Base-by-base conservation (phyloP, 345 rosid species). In the Heritiera fomes region DNA sequence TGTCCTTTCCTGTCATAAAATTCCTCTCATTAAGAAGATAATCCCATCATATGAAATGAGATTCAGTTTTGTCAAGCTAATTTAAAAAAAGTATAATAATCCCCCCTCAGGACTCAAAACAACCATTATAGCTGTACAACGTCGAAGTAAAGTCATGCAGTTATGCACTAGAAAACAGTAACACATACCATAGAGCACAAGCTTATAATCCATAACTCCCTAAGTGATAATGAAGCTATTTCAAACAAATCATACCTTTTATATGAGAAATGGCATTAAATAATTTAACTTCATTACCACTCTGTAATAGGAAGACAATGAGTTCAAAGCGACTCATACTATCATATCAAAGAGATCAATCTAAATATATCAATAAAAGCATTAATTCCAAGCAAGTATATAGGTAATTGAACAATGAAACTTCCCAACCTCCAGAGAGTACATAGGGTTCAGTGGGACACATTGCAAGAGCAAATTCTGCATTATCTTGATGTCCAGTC, bases 391-490 rank as follows among this genome's bases (percentile, higher is more conserved):
- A 77, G 6, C 80, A 58, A 60, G 34, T 12, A 66, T 34, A 79
- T 15, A 71, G 43, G 52, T 17, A 73, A 80, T 11, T 7, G 43
- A 59, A 72, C 0, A 28, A 38, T 20, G n/a, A 58, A 75, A 76
- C 3, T 23, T 71, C 52, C 83, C 47, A 80, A 96, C 99, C 99
- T 93, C 99, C 99, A 90, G 98, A 97, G 77, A 97, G 97, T 59
- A 97, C 99, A 90, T 84, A 97, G 61, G 99, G 98, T 80, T 94
- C 98, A 15, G 93, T 88, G 70, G 97, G 95, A 86, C 98, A 94
- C 99, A 97, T 90, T 80, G 99, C 97, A 80, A 97, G 99, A 73
- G 99, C 99, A 81, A 93, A 97, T 82, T 97, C 99, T 53, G 99
- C 99, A 93, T 97, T 96, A 78, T 96, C 99, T 84, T 88, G 93